phyloP scores from a whole-genome alignment of 805 yeast genomes.

The Zygosaccharomyces pseudorouxii region DNA sequence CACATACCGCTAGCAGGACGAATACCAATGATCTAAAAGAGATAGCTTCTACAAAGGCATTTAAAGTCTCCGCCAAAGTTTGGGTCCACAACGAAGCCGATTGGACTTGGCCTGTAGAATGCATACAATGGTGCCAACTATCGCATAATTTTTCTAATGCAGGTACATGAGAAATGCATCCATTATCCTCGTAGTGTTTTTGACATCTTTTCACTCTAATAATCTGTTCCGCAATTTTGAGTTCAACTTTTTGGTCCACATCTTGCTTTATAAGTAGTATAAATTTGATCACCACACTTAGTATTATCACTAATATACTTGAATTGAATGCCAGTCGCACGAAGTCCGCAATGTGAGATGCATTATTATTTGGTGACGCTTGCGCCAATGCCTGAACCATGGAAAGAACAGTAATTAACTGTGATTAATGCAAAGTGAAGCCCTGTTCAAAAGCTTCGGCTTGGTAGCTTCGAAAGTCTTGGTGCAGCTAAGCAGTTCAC shows the following conservation, averaged over 20 bases:
- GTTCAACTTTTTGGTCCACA: constrained; percentile 63
- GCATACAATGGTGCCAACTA: constrained; percentile 77
- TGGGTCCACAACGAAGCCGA: constrained; percentile 72
- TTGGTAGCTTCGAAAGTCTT: neutral
- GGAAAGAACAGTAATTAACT: neutral
- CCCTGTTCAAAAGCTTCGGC: neutral
- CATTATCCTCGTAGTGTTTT: constrained; percentile 62
- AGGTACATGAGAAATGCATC: constrained; percentile 71
- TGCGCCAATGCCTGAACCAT: neutral
- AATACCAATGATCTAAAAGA: constrained; percentile 62
- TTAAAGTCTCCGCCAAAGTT: constrained; percentile 75
- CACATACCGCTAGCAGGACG: constrained; percentile 43
- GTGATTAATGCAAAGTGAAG: neutral
- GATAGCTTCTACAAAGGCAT: constrained; percentile 68
- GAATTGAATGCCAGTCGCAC: constrained; percentile 60
- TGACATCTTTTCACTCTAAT: constrained; percentile 66
- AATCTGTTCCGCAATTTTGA: constrained; percentile 51
- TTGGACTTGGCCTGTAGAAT: constrained; percentile 53
- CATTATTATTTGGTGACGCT: neutral
- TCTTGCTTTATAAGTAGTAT: constrained; percentile 58
- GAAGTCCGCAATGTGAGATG: constrained; percentile 34
- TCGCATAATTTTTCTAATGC: constrained; percentile 66
- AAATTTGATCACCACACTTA: constrained; percentile 49
- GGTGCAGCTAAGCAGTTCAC: no score
- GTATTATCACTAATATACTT: constrained; percentile 45